Base-by-base conservation (phyloP, 1,139 yeast genomes). In the Diutina scorzettiae region DNA sequence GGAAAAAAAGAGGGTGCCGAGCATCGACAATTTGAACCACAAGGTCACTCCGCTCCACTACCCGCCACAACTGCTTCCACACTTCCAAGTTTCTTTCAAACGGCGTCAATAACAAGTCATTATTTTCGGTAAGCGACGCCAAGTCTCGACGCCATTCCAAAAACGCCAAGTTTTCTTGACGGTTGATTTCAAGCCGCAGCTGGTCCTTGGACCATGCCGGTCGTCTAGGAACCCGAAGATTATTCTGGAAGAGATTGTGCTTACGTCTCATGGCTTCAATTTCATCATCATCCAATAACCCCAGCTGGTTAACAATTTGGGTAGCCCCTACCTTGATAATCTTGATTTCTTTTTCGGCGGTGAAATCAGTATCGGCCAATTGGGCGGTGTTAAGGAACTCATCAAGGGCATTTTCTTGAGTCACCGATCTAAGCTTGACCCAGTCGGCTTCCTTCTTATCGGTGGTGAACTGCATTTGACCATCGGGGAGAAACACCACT, bases 61-160 rank as follows among this genome's bases (percentile, higher is more conserved):
- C 99, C 63, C 99, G 74, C 99, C 99, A 93, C 51, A 93, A 67
- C 62, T 93, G 99, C 58, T 93, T 79, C 99, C 99, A 93, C 46
- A 93, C 97, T 66, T 91, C 96, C 51, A 93, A 70, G 58, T 93
- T 93, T 62, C 98, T 76, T 64, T 93, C 99, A 57, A 91, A 93
- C 2, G 99, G 99, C 0, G 99, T 93, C 59, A 93, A 71, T 48
- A 89, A 66, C 52, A 93, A 67, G 57, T 91, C 96, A 49, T 75
- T 76, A 48, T 71, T 73, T 56, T 91, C 96, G 47, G 93, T 93
- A 46, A 93, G 69, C 39, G 72, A 63, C 0, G 98, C 98, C 48
- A 93, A 69, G 40, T 79, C 78, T 56, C 97, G 73, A 64, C 98
- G 76, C 99, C 98, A 93, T 27, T 82, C 81, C 54, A 93, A 71